Conservation (phyloP, 106 monocot genomes). For the Chionographis japonica region DNA sequence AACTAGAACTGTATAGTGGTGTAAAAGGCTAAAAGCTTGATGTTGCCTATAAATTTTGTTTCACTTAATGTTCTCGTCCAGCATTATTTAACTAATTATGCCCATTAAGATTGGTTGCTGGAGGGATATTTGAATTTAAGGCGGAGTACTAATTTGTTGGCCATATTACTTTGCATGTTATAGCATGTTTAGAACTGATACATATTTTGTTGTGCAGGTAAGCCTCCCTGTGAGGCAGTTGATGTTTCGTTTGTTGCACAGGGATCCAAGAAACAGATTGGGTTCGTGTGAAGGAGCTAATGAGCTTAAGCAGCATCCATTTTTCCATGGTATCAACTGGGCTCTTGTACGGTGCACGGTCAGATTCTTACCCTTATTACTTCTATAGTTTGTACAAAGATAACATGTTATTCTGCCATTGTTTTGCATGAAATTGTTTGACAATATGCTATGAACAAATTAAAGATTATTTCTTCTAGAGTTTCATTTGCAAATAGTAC, state of each 20-base stretch:
- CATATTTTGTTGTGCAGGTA: slow-evolving; percentile 35
- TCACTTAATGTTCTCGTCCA: no score
- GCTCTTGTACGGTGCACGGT: slow-evolving; percentile 82
- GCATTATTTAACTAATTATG: no score
- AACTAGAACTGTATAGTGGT: no score
- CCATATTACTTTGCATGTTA: neutral
- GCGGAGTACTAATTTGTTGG: neutral
- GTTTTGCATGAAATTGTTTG: no score
- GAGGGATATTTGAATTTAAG: no score
- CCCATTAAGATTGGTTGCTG: no score
- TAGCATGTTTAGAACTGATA: neutral
- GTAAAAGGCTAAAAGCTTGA: no score
- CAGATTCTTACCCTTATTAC: neutral
- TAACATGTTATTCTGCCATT: neutral
- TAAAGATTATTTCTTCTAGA: no score
- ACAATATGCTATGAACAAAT: no score
- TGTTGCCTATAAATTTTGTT: no score
- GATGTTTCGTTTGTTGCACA: slow-evolving; percentile 74
- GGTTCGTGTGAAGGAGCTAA: slow-evolving; percentile 89
- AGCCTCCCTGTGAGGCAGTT: slow-evolving; percentile 65
- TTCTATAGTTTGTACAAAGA: neutral
- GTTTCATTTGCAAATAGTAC: no score
- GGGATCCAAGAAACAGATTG: slow-evolving; percentile 82
- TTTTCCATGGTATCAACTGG: slow-evolving; percentile 87
- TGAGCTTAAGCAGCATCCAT: slow-evolving; percentile 80